Percentiles rank a stretch among this genome's conserved stretches.
Conservation (phyloP, 345 rosid species). For the Aethionema arabicum region DNA sequence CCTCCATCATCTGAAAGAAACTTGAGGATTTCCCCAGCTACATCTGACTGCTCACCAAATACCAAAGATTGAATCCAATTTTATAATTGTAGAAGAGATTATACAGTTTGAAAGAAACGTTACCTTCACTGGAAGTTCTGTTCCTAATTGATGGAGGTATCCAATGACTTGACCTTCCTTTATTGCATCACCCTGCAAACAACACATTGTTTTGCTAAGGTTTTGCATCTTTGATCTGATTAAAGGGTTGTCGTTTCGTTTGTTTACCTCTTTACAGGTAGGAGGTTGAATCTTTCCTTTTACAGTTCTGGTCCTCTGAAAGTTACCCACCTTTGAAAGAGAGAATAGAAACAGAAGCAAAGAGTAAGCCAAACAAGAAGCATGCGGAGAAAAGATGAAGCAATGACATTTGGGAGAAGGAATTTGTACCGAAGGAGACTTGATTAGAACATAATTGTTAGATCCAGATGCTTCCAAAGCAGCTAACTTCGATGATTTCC, state of each 20-base stretch:
- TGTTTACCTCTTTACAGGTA: constrained; percentile 70
- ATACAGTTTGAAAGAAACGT: constrained; percentile 22
- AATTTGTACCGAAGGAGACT: constrained; percentile 64
- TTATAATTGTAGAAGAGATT: constrained; percentile 12
- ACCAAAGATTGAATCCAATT: constrained; percentile 6
- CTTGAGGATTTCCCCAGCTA: constrained; percentile 86
- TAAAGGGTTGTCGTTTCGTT: constrained; percentile 44
- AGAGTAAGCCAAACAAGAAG: constrained; percentile 7
- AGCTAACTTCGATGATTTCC: constrained; percentile 67
- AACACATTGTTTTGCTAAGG: constrained; percentile 1
- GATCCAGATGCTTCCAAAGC: constrained; percentile 85
- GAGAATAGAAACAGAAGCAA: constrained; percentile 14
- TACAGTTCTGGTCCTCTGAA: constrained; percentile 66
- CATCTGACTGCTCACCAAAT: constrained; percentile 72
- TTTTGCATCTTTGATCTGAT: not conserved
- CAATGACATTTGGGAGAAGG: constrained; percentile 15
- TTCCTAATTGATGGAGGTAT: constrained; percentile 76
- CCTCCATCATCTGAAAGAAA: constrained; percentile 85
- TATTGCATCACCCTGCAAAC: constrained; percentile 70
- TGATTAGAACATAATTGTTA: constrained; percentile 61
- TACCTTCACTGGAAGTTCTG: constrained; percentile 84
- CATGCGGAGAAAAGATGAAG: not conserved
- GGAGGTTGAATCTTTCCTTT: constrained; percentile 82
- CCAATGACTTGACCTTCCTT: constrained; percentile 91
- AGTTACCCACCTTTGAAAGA: constrained; percentile 65